These are phyloP conservation scores for Parachaetomium inaequale DNA, from an alignment of 495 filamentous ascomycete genomes.

Conservation along the genomic window DNA sequence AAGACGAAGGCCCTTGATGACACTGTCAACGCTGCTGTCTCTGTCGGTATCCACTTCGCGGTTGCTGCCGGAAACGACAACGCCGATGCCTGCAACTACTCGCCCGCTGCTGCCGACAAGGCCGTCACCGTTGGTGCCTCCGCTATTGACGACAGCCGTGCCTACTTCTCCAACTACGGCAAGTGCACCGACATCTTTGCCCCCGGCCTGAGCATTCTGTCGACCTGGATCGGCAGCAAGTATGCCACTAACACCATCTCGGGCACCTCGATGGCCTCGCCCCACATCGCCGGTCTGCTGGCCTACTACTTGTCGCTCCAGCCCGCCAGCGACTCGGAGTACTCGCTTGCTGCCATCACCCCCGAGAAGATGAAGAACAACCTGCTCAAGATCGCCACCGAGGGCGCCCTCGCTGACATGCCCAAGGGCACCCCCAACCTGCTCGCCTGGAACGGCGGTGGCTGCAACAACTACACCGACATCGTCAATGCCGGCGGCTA, in stretches of 20 bases:
- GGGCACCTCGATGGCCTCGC: constrained; percentile 98
- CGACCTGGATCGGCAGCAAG: constrained; percentile 96
- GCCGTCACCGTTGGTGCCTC: constrained; percentile 97
- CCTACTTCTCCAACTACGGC: constrained; percentile 99
- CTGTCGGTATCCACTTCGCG: constrained; percentile 90
- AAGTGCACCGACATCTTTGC: constrained; percentile 99
- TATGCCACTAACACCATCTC: constrained; percentile 97
- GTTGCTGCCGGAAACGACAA: constrained; percentile 99
- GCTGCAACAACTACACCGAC: constrained; percentile 79
- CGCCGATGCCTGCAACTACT: constrained; percentile 98
- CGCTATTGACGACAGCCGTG: constrained; percentile 88
- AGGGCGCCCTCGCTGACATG: constrained; percentile 75
- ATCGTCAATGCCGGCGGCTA: constrained; percentile 73
- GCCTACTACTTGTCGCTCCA: constrained; percentile 98
- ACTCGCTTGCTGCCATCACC: constrained; percentile 81
- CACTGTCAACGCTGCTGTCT: constrained; percentile 89
- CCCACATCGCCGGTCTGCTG: constrained; percentile 91
- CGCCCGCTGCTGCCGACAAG: constrained; percentile 88
- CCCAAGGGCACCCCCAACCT: constrained; percentile 77
- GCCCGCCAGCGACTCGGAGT: constrained; percentile 81
- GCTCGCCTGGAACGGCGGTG: constrained; percentile 99
- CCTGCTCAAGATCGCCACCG: constrained; percentile 78
- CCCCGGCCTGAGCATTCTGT: constrained; percentile 92
- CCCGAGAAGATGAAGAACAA: constrained; percentile 91
- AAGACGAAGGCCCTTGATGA: constrained; percentile 87